Base-by-base conservation (phyloP, 495 filamentous ascomycete species). In the Penicillium canescens region DNA sequence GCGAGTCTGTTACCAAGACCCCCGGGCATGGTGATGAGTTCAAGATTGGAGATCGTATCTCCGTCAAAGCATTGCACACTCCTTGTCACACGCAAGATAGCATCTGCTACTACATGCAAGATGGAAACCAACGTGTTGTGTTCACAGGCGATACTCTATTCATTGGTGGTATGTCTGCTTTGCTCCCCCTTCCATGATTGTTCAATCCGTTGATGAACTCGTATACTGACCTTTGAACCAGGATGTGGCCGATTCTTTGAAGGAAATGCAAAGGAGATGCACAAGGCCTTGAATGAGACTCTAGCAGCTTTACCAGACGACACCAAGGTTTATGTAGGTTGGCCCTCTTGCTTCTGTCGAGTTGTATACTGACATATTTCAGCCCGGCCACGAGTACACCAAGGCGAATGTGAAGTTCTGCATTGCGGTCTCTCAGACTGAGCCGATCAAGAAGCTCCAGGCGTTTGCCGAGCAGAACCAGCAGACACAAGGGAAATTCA, bases 191-290 rank as follows among this genome's bases (percentile, higher is more conserved):
- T 23, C 9, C 8, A 34, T 36, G 2, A 31, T 12, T 0, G 13
- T 18, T 18, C 21, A 31, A 9, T 3, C 18, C 37, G 5, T 28
- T 1, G 14, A 63, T 8, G n/a, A 45, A 21, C 14, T 37, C 1
- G 14, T 45, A 0, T 11, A 16, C 48, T 55, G 41, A 51, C 20
- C 16, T 46, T 16, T 14, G 18, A 13, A 55, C 1, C 53, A 93
- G 91, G 92, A 21, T 98, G 94, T 66, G 94, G 94, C n/a, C 85
- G 86, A 39, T 98, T 98, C 78, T 98, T 98, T 62, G 94, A 98
- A 72, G 94, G 94, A 9, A 92, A 82, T 36, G 85, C 91, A 2
- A 80, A 80, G 50, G 88, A 98, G 78, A 96, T 98, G 95, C 81
- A 98, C 75, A 86, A 82, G 51, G 93, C 94, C 1, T 66, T 98